Base-by-base conservation (phyloP, 2,329 filamentous ascomycete species). In the Lecanicillium sp. region DNA sequence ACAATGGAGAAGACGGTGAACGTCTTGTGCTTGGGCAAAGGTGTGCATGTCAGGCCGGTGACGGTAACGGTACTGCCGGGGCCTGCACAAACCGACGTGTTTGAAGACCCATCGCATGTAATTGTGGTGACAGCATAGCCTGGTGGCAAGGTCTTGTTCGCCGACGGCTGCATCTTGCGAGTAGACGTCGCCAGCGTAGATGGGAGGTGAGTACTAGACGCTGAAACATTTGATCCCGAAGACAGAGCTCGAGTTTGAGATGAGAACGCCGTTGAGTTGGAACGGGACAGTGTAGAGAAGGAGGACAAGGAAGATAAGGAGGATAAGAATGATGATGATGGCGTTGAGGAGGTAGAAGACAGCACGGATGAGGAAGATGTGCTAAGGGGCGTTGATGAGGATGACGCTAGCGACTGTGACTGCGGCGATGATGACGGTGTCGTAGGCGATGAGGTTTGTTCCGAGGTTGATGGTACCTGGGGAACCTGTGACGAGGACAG, bases 1-100 rank as follows among this genome's bases (percentile, higher is more conserved):
- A 71, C 51, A 27, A 74, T 58, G 3, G 62, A 65, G 51, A 63
- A 71, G 9, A 62, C 49, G 1, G 58, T 67, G 4, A 61, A 43
- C 6, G 55, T 52, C 32, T 62, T 57, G 14, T 50, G 42, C 3
- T 42, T 40, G 5, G 46, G 37, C 0, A 58, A 40, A n/a, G 50
- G 49, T 11, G 58, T 65, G 45, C 66, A 68, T 5, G 53, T 47
- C 11, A 52, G 43, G 11, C 46, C 45, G 4, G 46, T 46, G 45
- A n/a, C n/a, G n/a, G 33, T 37, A 45, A 38, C 37, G 7, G 22
- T 25, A 25, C 7, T 25, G 11, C 22, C 29, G 8, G 29, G 11
- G 29, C 14, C 12, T 8, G 14, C n/a, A 30, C 14, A 15, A 8
- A 15, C 8, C 6, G 29, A n/a, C 6, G n/a, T 15, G n/a, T 30